Conservation (phyloP, 495 filamentous ascomycete species). For the Hapsidospora chrysogenum region DNA sequence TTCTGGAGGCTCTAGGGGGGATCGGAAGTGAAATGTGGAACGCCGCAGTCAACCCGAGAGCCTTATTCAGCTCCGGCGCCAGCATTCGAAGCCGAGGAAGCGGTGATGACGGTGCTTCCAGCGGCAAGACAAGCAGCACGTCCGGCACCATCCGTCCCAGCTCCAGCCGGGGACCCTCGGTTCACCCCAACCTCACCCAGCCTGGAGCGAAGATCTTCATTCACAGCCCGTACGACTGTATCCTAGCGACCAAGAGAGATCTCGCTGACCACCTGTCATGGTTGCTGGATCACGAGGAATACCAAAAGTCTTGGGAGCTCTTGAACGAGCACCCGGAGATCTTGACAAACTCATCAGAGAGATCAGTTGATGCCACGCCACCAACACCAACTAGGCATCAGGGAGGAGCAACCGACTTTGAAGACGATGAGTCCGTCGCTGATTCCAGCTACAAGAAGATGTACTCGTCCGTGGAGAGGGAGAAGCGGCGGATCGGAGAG, state of each 20-base stretch:
- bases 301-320: conserved; percentile 75
- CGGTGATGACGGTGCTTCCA: conserved; percentile 24
- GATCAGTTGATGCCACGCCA: conserved; percentile 15
- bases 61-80: conserved; percentile 72
- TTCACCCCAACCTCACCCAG: conserved; percentile 31
- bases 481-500: conserved; percentile 85
- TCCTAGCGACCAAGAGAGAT: conserved; percentile 73
- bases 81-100: conserved; percentile 65
- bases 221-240: conserved; percentile 88
- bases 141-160: conserved; percentile 4
- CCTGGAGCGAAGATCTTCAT: conserved; percentile 86
- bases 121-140: conserved; percentile 10
- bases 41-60: conserved; percentile 65
- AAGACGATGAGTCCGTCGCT: conserved; percentile 54
- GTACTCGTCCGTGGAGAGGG: conserved; percentile 57
- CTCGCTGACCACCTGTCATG: conserved; percentile 69
- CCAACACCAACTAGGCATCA: conserved; percentile 30
- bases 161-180: conserved; percentile 10
- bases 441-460: conserved; percentile 31
- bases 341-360: conserved; percentile 23
- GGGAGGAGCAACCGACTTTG: conserved; percentile 51
- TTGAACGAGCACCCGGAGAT: conserved; percentile 73
- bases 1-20: conserved; percentile 46
- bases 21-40: conserved; percentile 53
- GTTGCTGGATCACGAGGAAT: conserved; percentile 62